Evolutionary conservation across 352 stramenopile species (phyloP), one percentile per base, ranked within the genome.

Genomic region (Lagenidium sp.): DNA sequence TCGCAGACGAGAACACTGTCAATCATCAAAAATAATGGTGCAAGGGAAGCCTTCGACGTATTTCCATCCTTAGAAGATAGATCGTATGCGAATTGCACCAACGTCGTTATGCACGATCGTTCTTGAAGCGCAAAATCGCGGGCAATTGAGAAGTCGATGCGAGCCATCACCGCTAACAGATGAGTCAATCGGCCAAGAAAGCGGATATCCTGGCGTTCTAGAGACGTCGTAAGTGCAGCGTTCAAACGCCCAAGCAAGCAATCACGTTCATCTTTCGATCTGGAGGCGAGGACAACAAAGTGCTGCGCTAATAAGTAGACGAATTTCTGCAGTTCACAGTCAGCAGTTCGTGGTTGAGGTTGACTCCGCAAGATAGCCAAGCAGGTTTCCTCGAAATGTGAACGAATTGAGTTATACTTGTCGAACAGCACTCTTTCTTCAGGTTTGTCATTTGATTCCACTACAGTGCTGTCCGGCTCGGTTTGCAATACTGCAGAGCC

Each of bases 151-250:
- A n/a, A n/a, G n/a, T n/a, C n/a, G n/a, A n/a, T n/a, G n/a, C n/a
- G n/a, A n/a, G n/a, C n/a, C n/a, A 93, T 46, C 15, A 90, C 60
- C 3, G 80, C 80, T 21, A 93, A 49, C 35, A 93, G 36, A 53
- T 93, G n/a, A n/a, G n/a, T n/a, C n/a, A n/a, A n/a, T n/a, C n/a
- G n/a, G n/a, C n/a, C n/a, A n/a, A n/a, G n/a, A n/a, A n/a, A n/a
- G n/a, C n/a, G n/a, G n/a, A n/a, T n/a, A n/a, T n/a, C n/a, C n/a
- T n/a, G n/a, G n/a, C n/a, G n/a, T n/a, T n/a, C n/a, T n/a, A n/a
- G n/a, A n/a, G n/a, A n/a, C n/a, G n/a, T n/a, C n/a, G n/a, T 18
- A 46, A 90, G 56, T 7, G 55, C 57, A 19, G 50, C 36, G 41
- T 79, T 74, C 13, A 93, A 47, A 28, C 66, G 66, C 31, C 51